Conservation (phyloP, 2,329 filamentous ascomycete species). For the Ophiostoma pallidulum region DNA sequence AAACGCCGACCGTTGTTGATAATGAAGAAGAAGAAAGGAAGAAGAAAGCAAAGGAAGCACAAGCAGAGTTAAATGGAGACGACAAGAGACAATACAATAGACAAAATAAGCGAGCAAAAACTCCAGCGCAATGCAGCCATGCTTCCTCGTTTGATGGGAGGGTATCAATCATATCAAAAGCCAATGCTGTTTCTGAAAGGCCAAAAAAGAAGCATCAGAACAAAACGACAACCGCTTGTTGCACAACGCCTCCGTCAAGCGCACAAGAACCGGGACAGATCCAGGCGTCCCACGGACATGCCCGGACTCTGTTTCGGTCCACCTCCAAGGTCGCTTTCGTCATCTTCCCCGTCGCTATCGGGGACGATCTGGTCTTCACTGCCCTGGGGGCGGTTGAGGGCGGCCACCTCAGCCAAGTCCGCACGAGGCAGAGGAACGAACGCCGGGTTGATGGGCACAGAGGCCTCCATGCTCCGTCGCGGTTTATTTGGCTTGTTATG, state of each 20-base stretch:
- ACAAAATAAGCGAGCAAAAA: neutral
- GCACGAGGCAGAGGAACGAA: conserved; percentile 47
- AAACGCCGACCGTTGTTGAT: neutral
- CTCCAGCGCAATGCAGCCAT: neutral
- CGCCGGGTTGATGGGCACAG: conserved; percentile 38
- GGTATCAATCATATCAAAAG: neutral
- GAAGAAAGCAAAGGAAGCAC: neutral
- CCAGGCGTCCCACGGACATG: conserved; percentile 24
- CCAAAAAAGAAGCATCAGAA: too few relatives aligned
- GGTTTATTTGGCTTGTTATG: conserved; percentile 13
- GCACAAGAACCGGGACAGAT: conserved; percentile 42
- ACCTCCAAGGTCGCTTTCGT: conserved; percentile 14
- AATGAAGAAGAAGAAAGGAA: neutral
- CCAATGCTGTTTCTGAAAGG: neutral
- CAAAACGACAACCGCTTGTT: neutral
- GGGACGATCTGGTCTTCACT: conserved; percentile 50
- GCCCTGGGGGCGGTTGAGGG: conserved; percentile 37
- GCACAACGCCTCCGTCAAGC: conserved; percentile 17
- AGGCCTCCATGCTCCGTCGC: conserved; percentile 10
- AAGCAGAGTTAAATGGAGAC: neutral
- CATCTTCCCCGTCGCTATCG: conserved; percentile 41
- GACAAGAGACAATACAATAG: neutral
- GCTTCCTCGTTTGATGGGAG: neutral
- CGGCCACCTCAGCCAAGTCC: conserved; percentile 43
- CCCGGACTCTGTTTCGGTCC: too few relatives aligned